Percentiles rank a stretch among this genome's conserved stretches.
phyloP scores from a whole-genome alignment of 1,284 basidiomycete species.

The Ceratobasidium sp. region DNA sequence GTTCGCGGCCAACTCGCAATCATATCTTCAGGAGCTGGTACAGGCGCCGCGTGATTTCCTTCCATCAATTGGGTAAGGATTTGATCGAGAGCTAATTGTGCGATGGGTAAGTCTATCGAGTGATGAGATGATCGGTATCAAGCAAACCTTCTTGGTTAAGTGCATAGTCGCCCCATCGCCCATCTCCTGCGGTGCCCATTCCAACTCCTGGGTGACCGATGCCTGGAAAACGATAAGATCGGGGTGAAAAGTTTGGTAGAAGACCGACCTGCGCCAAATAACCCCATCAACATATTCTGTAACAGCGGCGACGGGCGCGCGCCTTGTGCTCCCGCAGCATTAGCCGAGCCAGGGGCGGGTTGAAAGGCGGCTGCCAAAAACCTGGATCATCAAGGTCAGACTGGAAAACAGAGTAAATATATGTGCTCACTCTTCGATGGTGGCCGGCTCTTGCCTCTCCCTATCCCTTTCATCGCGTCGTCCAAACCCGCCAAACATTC shows the following conservation, averaged over 20 bases:
- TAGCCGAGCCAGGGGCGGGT: neutral
- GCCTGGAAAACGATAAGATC: neutral
- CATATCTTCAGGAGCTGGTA: conserved; percentile 75
- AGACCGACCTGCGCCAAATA: conserved; percentile 16
- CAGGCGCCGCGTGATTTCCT: conserved; percentile 55
- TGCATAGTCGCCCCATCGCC: conserved; percentile 70
- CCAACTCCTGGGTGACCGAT: conserved; percentile 18
- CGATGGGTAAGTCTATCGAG: conserved; percentile 8
- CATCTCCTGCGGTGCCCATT: conserved; percentile 16
- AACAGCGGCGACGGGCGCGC: conserved; percentile 1
- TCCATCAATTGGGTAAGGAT: conserved; percentile 81
- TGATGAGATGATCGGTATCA: conserved; percentile 34
- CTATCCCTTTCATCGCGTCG: conserved; percentile 2
- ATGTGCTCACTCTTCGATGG: conserved; percentile 10
- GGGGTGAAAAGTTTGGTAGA: neutral
- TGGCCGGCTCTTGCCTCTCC: neutral
- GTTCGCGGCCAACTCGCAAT: conserved; percentile 66
- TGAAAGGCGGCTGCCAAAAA: conserved; percentile 6
- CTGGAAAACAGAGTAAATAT: neutral
- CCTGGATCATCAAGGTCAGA: neutral
- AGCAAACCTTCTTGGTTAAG: conserved; percentile 76
- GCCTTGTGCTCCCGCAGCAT: neutral
- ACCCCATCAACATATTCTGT: conserved; percentile 26
- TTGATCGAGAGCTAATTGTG: conserved; percentile 67
- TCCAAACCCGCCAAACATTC: conserved; percentile 11